Base-by-base conservation (phyloP, 164 flowering plant species). In the Cinnamomum chago region DNA sequence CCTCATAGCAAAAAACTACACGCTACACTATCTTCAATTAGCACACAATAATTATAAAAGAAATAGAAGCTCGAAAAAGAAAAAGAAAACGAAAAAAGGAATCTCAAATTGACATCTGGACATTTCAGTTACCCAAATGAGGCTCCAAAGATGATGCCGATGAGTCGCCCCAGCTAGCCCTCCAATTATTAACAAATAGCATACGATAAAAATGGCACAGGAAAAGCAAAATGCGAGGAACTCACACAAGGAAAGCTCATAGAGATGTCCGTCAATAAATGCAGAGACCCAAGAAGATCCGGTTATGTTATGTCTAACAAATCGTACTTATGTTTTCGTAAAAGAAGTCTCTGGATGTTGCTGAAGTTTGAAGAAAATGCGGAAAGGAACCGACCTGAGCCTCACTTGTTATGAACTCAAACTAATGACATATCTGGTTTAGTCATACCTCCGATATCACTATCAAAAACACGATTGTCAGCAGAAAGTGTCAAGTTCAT, bases 401-500 rank as follows among this genome's bases (percentile, higher is more conserved):
- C n/a, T n/a, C n/a, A n/a, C n/a, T n/a, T n/a, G n/a, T n/a, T n/a
- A n/a, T n/a, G n/a, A n/a, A n/a, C n/a, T n/a, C n/a, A n/a, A n/a
- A n/a, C n/a, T n/a, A n/a, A n/a, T n/a, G n/a, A n/a, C n/a, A n/a
- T n/a, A n/a, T n/a, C n/a, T n/a, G n/a, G n/a, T n/a, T n/a, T n/a
- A n/a, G n/a, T n/a, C n/a, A n/a, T n/a, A n/a, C n/a, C n/a, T n/a
- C n/a, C n/a, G n/a, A n/a, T n/a, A n/a, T n/a, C n/a, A n/a, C n/a
- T n/a, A n/a, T n/a, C n/a, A n/a, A n/a, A n/a, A n/a, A n/a, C n/a
- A n/a, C n/a, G n/a, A n/a, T n/a, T n/a, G n/a, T 96, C 98, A 58
- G 98, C 98, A 10, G 99, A 96, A 76, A 96, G 78, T 25, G 97
- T 91, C 58, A 96, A 65, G 79, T 71, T 86, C 95, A 94, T 92